A percentile compares a stretch with the other conserved stretches of the same genome.
Conservation (phyloP, 306 rosid genomes). For the Inga leiocalycina region DNA sequence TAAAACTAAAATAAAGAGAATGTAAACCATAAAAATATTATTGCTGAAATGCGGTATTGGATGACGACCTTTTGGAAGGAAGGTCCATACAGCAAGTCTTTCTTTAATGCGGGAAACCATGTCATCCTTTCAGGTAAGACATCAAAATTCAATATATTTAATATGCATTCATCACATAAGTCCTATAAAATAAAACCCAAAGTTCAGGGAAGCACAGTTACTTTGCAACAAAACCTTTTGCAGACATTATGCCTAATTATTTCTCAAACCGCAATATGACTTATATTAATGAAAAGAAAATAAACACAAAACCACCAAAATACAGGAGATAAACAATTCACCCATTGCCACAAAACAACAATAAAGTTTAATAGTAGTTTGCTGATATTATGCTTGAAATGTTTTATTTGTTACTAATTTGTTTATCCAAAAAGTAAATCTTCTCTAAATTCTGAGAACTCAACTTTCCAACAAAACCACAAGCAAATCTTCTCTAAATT, state of each 20-base stretch:
- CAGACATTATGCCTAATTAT: neutral
- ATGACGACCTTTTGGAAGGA: slow-evolving; percentile 73
- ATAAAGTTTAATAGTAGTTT: neutral
- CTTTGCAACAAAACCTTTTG: neutral
- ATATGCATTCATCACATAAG: neutral
- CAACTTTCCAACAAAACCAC: too few species aligned
- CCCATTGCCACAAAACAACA: neutral
- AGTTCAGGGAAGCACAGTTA: neutral
- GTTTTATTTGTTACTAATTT: neutral
- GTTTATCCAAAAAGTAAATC: neutral
- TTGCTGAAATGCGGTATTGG: neutral
- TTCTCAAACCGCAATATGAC: neutral
- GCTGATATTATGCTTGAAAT: neutral
- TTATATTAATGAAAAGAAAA: neutral
- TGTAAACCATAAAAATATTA: neutral
- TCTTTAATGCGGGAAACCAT: slow-evolving; percentile 62
- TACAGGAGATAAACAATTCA: neutral
- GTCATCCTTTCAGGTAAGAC: slow-evolving; percentile 63
- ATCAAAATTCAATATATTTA: neutral
- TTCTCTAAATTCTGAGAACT: too few species aligned
- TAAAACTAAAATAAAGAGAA: neutral
- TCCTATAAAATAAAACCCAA: neutral
- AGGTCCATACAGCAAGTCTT: slow-evolving; percentile 87
- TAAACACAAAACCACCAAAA: neutral
- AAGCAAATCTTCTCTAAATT: neutral